Conservation (phyloP, 2,329 filamentous ascomycete species). For the Lachnellula subtilissima region DNA sequence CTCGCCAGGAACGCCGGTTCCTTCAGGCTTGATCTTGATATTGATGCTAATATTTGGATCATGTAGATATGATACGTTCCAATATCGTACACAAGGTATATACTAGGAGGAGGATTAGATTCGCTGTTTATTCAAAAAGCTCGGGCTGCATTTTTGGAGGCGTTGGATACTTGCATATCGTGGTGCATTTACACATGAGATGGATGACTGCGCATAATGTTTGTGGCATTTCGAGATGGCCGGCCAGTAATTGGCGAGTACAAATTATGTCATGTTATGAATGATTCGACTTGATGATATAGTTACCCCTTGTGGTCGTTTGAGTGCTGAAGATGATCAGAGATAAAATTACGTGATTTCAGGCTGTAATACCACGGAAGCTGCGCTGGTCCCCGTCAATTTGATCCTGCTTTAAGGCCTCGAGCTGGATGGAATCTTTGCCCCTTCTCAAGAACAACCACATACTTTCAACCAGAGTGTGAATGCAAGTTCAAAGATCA, state of each 20-base stretch:
- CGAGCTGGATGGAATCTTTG: too few species aligned
- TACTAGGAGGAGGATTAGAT: slow-evolving; percentile 47
- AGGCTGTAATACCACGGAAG: too few species aligned
- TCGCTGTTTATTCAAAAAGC: slow-evolving; percentile 4
- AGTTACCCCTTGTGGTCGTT: too few species aligned
- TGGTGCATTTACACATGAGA: slow-evolving; percentile 14
- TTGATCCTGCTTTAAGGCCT: too few species aligned
- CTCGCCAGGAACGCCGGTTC: background rate
- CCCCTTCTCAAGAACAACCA: too few species aligned
- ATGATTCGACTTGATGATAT: too few species aligned
- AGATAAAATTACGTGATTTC: too few species aligned
- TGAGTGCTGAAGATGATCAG: too few species aligned
- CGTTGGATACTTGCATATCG: slow-evolving; percentile 18
- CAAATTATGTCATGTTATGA: background rate
- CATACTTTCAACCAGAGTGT: too few species aligned
- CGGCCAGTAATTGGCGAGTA: background rate
- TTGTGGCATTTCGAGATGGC: background rate
- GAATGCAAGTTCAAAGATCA: too few species aligned
- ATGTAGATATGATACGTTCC: slow-evolving; percentile 73
- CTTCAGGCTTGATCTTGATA: background rate
- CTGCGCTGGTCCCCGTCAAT: too few species aligned
- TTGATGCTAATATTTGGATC: slow-evolving; percentile 7
- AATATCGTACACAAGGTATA: slow-evolving; percentile 83
- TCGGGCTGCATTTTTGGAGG: slow-evolving; percentile 7
- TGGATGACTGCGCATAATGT: background rate